phyloP scores from a whole-genome alignment of 1,139 yeast species.

The Kurtzmaniella natalensis region DNA sequence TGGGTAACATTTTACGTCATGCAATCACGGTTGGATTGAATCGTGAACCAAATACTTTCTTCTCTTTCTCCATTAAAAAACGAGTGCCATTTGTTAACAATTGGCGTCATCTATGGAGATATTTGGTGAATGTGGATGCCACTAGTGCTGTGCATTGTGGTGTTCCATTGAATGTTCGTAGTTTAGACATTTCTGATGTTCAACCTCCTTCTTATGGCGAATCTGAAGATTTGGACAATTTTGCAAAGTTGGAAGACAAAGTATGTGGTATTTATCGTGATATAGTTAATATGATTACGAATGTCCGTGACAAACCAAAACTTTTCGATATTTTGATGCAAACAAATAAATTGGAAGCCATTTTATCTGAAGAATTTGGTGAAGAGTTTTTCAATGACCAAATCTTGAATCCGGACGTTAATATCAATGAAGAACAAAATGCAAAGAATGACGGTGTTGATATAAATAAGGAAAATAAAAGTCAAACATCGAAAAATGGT shows the following conservation, averaged over 20 bases:
- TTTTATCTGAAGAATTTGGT: slow-evolving; percentile 37
- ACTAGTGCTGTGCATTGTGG: slow-evolving; percentile 33
- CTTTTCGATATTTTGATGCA: slow-evolving; percentile 35
- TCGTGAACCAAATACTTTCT: slow-evolving; percentile 36
- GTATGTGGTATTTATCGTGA: slow-evolving; percentile 29
- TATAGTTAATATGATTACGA: slow-evolving; percentile 26
- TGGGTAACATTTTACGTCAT: slow-evolving; percentile 36
- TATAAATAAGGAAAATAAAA: background rate
- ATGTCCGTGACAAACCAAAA: slow-evolving; percentile 29
- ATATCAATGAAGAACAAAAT: slow-evolving; percentile 10
- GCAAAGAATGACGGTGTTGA: slow-evolving; percentile 11
- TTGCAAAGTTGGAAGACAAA: slow-evolving; percentile 13
- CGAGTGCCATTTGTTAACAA: slow-evolving; percentile 23
- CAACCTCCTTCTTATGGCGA: slow-evolving; percentile 21
- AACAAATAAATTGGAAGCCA: slow-evolving; percentile 35
- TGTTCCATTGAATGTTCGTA: slow-evolving; percentile 23
- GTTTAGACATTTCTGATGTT: slow-evolving; percentile 31
- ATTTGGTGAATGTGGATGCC: slow-evolving; percentile 29
- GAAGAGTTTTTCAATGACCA: slow-evolving; percentile 41
- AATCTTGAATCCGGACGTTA: slow-evolving; percentile 31
- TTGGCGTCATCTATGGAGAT: slow-evolving; percentile 41
- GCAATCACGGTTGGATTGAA: slow-evolving; percentile 42
- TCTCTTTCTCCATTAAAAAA: slow-evolving; percentile 27
- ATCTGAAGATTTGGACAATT: slow-evolving; percentile 10
- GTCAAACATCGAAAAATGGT: background rate